Conservation (phyloP, 805 yeast genomes). For the Saccharomyces cerevisiae region DNA sequence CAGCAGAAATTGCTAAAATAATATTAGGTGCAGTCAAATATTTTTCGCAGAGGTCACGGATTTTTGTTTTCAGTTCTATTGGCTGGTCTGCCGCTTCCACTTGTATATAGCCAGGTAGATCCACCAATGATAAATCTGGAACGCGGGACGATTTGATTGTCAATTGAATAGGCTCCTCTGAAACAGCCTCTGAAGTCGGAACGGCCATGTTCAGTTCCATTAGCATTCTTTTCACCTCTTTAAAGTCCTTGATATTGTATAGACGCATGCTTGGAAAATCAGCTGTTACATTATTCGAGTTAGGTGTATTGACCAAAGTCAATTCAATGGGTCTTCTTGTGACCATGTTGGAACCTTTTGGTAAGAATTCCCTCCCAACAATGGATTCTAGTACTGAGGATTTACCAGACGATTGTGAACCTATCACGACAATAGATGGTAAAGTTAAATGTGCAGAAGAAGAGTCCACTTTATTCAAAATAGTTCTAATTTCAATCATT, state of each 20-base stretch:
- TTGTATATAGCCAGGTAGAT: constrained; percentile 95
- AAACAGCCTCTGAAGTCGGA: constrained; percentile 74
- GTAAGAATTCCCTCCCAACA: constrained; percentile 96
- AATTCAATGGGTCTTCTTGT: constrained; percentile 95
- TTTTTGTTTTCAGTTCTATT: constrained; percentile 64
- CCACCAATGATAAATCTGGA: constrained; percentile 89
- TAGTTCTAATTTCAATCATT: constrained; percentile 90
- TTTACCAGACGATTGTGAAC: constrained; percentile 96
- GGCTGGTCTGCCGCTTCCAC: constrained; percentile 97
- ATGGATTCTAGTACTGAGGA: constrained; percentile 92
- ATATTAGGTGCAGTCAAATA: constrained; percentile 89
- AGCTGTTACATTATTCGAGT: constrained; percentile 71
- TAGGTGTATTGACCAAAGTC: constrained; percentile 83
- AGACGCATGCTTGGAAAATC: constrained; percentile 87
- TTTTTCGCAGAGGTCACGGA: constrained; percentile 70
- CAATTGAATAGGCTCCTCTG: constrained; percentile 88
- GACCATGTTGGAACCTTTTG: constrained; percentile 97
- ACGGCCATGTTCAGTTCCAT: constrained; percentile 89
- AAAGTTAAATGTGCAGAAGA: constrained; percentile 64
- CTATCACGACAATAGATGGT: constrained; percentile 94
- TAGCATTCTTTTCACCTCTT: constrained; percentile 79
- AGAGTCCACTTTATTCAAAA: constrained; percentile 67
- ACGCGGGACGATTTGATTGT: constrained; percentile 84
- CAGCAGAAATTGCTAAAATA: constrained; percentile 91
- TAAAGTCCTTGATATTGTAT: constrained; percentile 77